These are phyloP conservation scores for Verticillium zaregamsianum DNA, from an alignment of 2,329 filamentous ascomycete genomes.

Conservation along the genomic window DNA sequence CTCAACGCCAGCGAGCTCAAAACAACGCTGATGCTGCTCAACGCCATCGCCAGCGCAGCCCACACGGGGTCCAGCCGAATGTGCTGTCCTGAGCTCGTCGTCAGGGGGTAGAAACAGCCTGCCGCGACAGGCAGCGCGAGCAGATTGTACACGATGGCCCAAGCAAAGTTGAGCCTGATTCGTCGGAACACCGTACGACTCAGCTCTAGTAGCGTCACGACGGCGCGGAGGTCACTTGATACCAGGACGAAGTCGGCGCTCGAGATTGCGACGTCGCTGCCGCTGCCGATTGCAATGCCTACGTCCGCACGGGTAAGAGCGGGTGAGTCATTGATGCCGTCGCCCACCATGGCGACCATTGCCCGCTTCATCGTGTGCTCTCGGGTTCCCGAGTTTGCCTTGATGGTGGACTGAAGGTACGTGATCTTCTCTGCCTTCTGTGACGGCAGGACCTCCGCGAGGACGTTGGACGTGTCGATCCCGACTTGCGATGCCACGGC, in stretches of 20 bases:
- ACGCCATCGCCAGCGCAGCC: slow-evolving; percentile 88
- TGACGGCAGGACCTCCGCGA: slow-evolving; percentile 81
- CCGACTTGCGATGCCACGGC: slow-evolving; percentile 74
- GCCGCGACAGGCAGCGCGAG: slow-evolving; percentile 76
- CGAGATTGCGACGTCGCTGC: slow-evolving; percentile 78
- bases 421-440: slow-evolving; percentile 73
- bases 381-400: slow-evolving; percentile 22
- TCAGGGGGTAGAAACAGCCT: slow-evolving; percentile 65
- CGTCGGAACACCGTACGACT: slow-evolving; percentile 69
- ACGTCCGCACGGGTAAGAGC: slow-evolving; percentile 78
- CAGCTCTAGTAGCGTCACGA: slow-evolving; percentile 71
- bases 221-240: slow-evolving; percentile 62
- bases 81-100: slow-evolving; percentile 43
- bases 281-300: slow-evolving; percentile 78
- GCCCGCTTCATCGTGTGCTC: slow-evolving; percentile 33
- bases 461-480: slow-evolving; percentile 69
- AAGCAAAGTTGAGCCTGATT: slow-evolving; percentile 80
- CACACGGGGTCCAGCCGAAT: slow-evolving; percentile 72
- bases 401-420: slow-evolving; percentile 52
- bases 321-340: slow-evolving; percentile 86
- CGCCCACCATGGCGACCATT: slow-evolving; percentile 77
- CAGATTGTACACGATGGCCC: slow-evolving; percentile 80
- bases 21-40: slow-evolving; percentile 88
- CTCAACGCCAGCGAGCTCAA: slow-evolving; percentile 73
- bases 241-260: slow-evolving; percentile 80